Conservation (phyloP, 2,329 filamentous ascomycete genomes). For the Xylaria sp. region DNA sequence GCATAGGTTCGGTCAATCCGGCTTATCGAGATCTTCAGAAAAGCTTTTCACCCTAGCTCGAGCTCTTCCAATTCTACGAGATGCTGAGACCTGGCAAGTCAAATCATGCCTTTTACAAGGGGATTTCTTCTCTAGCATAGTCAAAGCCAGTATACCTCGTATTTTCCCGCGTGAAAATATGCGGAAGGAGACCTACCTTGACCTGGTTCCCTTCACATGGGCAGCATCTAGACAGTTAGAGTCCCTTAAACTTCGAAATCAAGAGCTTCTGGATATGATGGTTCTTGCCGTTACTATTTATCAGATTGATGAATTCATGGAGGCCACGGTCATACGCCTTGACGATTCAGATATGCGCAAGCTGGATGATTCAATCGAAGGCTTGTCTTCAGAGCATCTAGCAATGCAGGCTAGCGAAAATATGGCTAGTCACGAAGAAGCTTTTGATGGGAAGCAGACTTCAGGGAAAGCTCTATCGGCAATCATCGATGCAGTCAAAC, state of each 20-base stretch:
- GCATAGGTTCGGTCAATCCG: not conserved
- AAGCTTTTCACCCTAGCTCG: not conserved
- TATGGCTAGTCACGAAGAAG: not conserved
- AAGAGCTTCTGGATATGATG: slow-evolving; percentile 1
- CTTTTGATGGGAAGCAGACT: not conserved
- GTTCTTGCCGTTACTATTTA: slow-evolving; percentile 1
- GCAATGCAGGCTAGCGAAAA: not conserved
- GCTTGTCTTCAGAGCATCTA: not conserved
- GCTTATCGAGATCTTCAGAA: not conserved
- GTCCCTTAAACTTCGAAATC: not conserved
- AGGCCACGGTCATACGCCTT: not conserved
- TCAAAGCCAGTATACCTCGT: not conserved
- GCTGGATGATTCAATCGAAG: not conserved
- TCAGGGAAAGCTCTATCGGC: not conserved
- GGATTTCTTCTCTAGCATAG: not conserved
- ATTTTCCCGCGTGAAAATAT: not conserved
- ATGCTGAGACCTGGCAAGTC: not conserved
- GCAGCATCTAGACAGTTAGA: not conserved
- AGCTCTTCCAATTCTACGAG: not conserved
- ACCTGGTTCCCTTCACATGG: slow-evolving; percentile 1
- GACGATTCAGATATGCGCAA: not conserved
- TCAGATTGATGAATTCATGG: not conserved
- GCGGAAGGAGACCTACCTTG: not conserved
- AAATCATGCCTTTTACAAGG: not conserved
- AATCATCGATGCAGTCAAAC: not conserved